phyloP scores from a whole-genome alignment of 2,329 filamentous ascomycete genomes.

The Colletotrichum higginsianum region DNA sequence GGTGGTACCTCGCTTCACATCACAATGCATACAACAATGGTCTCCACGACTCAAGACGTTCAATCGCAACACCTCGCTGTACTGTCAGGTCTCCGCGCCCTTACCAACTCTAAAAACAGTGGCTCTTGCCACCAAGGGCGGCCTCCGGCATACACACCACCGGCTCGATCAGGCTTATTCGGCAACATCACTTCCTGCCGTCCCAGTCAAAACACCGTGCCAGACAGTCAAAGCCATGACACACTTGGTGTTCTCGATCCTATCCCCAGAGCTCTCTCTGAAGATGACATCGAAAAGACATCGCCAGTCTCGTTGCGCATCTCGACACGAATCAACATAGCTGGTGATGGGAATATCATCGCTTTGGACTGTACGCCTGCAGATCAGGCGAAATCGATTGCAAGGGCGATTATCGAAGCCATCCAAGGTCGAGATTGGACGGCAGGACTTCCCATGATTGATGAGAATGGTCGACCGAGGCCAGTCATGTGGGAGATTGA shows the following conservation, averaged over 20 bases:
- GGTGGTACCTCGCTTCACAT: not conserved
- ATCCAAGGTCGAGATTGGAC: slow-evolving; percentile 57
- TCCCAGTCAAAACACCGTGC: not conserved
- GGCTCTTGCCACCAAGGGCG: slow-evolving; percentile 8
- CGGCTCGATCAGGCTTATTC: slow-evolving; percentile 71
- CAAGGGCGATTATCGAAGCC: slow-evolving; percentile 60
- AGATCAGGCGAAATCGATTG: slow-evolving; percentile 59
- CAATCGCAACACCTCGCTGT: not conserved
- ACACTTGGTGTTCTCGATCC: not conserved
- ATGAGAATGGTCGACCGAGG: slow-evolving; percentile 59
- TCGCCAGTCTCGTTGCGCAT: slow-evolving; percentile 63
- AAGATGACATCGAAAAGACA: slow-evolving; percentile 44
- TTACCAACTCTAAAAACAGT: slow-evolving; percentile 20
- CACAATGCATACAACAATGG: not conserved
- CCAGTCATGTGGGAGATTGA: slow-evolving; percentile 61
- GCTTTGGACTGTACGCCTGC: slow-evolving; percentile 58
- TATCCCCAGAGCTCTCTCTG: not conserved
- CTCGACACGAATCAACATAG: slow-evolving; percentile 63
- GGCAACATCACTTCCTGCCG: slow-evolving; percentile 68
- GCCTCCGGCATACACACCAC: slow-evolving; percentile 43
- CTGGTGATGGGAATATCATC: slow-evolving; percentile 65
- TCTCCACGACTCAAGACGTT: not conserved
- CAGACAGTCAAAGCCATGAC: not conserved
- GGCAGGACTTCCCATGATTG: slow-evolving; percentile 62
- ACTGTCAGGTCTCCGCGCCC: not conserved